Conservation (phyloP, 139 green algal genomes). For the Tetraselmis chui region DNA sequence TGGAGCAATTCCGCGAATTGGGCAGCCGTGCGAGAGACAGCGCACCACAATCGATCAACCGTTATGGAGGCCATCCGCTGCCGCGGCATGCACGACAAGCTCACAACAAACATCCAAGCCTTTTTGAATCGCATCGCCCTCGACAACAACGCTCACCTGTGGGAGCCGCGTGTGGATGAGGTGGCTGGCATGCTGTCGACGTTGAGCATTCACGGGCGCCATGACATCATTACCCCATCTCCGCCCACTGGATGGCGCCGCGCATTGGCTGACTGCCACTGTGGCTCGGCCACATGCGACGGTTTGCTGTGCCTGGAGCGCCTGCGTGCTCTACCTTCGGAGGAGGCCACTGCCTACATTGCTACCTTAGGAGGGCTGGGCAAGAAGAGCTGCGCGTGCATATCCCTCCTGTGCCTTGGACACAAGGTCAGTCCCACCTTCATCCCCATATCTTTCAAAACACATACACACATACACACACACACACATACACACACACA, state of each 20-base stretch:
- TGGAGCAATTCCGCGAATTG: constrained; percentile 42
- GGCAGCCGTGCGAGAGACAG: constrained; percentile 43
- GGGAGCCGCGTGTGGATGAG: not conserved
- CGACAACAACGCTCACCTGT: not conserved
- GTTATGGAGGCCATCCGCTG: constrained; percentile 37
- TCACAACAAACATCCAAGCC: constrained; percentile 27
- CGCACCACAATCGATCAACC: constrained; percentile 6
- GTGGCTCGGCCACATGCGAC: not conserved
- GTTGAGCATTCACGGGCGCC: not conserved
- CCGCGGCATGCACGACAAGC: constrained; percentile 44
- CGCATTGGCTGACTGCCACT: not conserved
- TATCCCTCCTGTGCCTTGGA: constrained; percentile 55
- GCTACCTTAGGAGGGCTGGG: constrained; percentile 56
- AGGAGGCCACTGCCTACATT: constrained; percentile 41
- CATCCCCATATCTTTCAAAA: too few relatives aligned
- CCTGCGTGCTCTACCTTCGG: constrained; percentile 34
- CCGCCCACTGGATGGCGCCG: too few relatives aligned
- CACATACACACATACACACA: too few relatives aligned
- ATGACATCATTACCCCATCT: not conserved
- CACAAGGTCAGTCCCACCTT: too few relatives aligned
- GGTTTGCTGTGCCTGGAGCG: constrained; percentile 56
- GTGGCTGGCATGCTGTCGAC: not conserved
- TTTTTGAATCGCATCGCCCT: constrained; percentile 16
- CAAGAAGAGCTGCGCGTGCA: constrained; percentile 64
- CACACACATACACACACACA: too few relatives aligned